A percentile compares a stretch with the other conserved stretches of the same genome.
Conservation (phyloP, 2,329 filamentous ascomycete species). For the Ceratocystis alfenasii region DNA sequence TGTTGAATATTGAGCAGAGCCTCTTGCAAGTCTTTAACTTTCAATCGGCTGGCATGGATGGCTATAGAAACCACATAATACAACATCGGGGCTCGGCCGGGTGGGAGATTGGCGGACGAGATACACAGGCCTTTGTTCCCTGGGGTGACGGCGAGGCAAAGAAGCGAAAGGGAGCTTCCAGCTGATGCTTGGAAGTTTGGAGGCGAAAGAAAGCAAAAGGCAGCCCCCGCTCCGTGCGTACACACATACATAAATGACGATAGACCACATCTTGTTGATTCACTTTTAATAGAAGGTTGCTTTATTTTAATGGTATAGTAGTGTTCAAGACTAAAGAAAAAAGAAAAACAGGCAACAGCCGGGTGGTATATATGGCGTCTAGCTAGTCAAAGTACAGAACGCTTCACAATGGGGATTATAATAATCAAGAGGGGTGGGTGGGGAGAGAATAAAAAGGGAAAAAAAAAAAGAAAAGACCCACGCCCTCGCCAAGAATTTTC, state of each 20-base stretch:
- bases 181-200: background rate
- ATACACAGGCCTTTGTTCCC: background rate
- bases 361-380: slow-evolving; percentile 3
- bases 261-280: background rate
- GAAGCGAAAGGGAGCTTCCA: background rate
- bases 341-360: background rate
- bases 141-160: background rate
- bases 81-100: background rate
- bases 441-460: background rate
- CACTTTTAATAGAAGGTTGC: background rate
- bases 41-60: background rate
- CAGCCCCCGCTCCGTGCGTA: too few species aligned
- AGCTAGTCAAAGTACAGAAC: background rate
- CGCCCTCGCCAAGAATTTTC: too few species aligned
- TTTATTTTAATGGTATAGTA: background rate
- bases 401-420: background rate
- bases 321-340: background rate
- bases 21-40: slow-evolving; percentile 10
- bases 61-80: background rate
- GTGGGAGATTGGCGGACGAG: slow-evolving; percentile 1
- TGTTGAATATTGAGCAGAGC: slow-evolving; percentile 13
- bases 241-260: background rate
- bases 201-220: background rate
- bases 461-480: too few species aligned
- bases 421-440: background rate